A percentile compares a stretch with the other conserved stretches of the same genome.
These are phyloP conservation scores for Daldinia bambusicola DNA, from an alignment of 495 filamentous ascomycete genomes.

Conservation along the genomic window DNA sequence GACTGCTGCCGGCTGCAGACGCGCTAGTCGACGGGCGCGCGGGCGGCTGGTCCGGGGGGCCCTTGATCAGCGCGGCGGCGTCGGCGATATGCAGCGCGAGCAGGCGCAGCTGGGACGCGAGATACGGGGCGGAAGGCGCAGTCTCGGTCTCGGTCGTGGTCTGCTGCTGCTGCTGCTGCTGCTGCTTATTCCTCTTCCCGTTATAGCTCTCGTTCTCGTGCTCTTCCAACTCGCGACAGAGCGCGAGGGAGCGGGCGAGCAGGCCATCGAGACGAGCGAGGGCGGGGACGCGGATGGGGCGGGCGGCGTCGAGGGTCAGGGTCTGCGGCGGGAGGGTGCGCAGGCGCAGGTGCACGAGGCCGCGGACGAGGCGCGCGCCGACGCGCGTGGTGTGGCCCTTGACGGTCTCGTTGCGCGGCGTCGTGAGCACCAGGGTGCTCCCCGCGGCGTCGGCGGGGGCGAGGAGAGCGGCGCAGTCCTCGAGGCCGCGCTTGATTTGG, in stretches of 20 bases:
- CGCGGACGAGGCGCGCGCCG: conserved; percentile 79
- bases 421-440: conserved; percentile 87
- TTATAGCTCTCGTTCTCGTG: conserved; percentile 11
- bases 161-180: no score
- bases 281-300: conserved; percentile 71
- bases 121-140: conserved; percentile 71
- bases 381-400: conserved; percentile 91
- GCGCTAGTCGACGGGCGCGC: conserved; percentile 45
- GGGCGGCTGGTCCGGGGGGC: conserved; percentile 52
- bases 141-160: no score
- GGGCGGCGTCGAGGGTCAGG: conserved; percentile 61
- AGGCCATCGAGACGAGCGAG: conserved; percentile 74
- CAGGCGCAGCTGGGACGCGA: conserved; percentile 80
- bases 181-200: no score
- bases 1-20: not conserved
- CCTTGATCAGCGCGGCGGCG: conserved; percentile 68
- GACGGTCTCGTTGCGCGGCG: conserved; percentile 84
- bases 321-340: conserved; percentile 62
- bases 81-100: conserved; percentile 80
- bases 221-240: conserved; percentile 70
- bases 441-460: conserved; percentile 78
- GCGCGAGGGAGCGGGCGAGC: conserved; percentile 81
- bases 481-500: conserved; percentile 82
- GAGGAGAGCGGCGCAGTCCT: conserved; percentile 87
- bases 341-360: conserved; percentile 62